These are phyloP conservation scores for Brassica hybrid DNA, from an alignment of 441 rosid genomes.

Conservation along the genomic window DNA sequence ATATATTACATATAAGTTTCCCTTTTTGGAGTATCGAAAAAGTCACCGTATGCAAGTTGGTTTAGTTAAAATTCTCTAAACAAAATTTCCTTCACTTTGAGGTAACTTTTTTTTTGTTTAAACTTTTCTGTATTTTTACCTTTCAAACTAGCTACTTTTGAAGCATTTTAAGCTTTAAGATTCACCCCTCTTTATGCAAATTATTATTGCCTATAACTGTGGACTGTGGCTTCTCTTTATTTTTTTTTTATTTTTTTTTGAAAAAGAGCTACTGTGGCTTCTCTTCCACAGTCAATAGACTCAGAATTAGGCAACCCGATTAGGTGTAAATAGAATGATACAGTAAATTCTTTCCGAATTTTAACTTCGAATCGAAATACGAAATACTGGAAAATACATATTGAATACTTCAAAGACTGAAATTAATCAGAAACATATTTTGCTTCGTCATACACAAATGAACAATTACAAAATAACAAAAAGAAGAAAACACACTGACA, in stretches of 20 bases:
- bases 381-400: not conserved
- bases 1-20: not conserved
- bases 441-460: not conserved
- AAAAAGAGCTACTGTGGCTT: not conserved
- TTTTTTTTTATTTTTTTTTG: too few species aligned
- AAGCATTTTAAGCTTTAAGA: slow-evolving; percentile 25
- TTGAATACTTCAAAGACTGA: not conserved
- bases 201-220: not conserved
- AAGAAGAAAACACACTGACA: not conserved
- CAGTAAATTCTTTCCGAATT: not conserved
- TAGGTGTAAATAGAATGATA: not conserved
- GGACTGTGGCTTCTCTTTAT: too few species aligned
- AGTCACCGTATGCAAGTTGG: slow-evolving; percentile 36
- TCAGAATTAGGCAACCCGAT: not conserved
- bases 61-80: not conserved
- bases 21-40: slow-evolving; percentile 43
- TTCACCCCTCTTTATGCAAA: slow-evolving; percentile 3
- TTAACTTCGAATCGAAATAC: slow-evolving; percentile 1
- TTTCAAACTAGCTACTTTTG: slow-evolving; percentile 34
- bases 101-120: not conserved
- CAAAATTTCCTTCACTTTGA: slow-evolving; percentile 35
- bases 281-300: not conserved
- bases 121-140: slow-evolving; percentile 1
- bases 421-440: not conserved
- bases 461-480: not conserved